Percentiles rank a stretch among this genome's conserved stretches.
Evolutionary conservation across 768 basidiomycete genomes (phyloP).

Genomic region (Cubamyces lactineus): DNA sequence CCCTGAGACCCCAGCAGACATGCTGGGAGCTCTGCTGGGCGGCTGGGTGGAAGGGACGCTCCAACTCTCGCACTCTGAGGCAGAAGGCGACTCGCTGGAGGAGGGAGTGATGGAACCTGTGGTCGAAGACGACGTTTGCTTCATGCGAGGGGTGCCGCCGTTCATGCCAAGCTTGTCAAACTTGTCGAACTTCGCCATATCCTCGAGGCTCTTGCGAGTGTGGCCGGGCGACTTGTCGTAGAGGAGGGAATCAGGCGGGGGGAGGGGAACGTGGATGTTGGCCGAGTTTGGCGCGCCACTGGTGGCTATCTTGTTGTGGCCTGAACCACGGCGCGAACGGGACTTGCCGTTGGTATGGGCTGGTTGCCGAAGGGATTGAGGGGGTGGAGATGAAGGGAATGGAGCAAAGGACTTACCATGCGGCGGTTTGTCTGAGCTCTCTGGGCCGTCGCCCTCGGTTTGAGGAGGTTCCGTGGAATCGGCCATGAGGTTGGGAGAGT

Average conservation of each 20-base stretch:
- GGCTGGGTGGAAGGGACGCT: constrained; percentile 66
- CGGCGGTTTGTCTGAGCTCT: constrained; percentile 64
- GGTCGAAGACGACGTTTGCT: constrained; percentile 41
- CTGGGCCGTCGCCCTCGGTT: constrained; percentile 58
- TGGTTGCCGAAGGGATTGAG: constrained; percentile 13
- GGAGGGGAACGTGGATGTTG: constrained; percentile 47
- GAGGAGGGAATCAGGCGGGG: constrained; percentile 51
- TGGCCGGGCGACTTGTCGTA: constrained; percentile 55
- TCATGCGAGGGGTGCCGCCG: constrained; percentile 27
- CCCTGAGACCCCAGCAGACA: constrained; percentile 47
- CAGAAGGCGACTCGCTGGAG: constrained; percentile 50
- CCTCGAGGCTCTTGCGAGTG: constrained; percentile 49
- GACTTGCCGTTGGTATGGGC: constrained; percentile 27
- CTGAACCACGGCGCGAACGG: constrained; percentile 24
- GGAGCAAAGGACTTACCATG: constrained; percentile 28
- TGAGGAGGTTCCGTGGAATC: constrained; percentile 55
- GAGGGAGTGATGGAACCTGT: constrained; percentile 43
- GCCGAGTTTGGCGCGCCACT: constrained; percentile 27
- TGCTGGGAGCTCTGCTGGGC: constrained; percentile 55
- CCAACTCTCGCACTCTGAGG: constrained; percentile 60
- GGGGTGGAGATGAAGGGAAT: constrained; percentile 2
- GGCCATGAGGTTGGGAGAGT: constrained; percentile 36
- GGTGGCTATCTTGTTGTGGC: constrained; percentile 15
- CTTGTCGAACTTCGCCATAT: constrained; percentile 27
- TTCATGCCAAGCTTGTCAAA: constrained; percentile 22